Percentiles rank a stretch among this genome's conserved stretches.
Conservation (phyloP, 306 rosid genomes). For the Rosa multiflora region DNA sequence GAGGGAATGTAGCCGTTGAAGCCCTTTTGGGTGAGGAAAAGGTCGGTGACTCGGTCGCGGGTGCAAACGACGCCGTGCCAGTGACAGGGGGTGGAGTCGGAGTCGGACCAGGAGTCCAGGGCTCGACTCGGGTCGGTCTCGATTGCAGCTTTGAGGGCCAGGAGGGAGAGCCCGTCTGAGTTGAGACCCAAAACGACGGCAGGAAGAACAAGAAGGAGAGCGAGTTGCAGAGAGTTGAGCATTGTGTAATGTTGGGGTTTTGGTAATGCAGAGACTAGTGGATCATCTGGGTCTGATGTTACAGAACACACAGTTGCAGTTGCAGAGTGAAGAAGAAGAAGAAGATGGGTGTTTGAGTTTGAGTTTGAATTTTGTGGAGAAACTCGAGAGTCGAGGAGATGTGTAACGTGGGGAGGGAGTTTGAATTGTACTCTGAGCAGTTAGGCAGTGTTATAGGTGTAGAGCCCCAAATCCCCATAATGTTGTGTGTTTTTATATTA, state of each 20-base stretch:
- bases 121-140: slow-evolving; percentile 52
- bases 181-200: slow-evolving; percentile 36
- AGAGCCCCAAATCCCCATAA: background rate
- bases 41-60: slow-evolving; percentile 54
- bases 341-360: background rate
- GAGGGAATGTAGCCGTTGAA: slow-evolving; percentile 76
- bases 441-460: background rate
- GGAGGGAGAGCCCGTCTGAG: slow-evolving; percentile 79
- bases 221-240: slow-evolving; percentile 8
- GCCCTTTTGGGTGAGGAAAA: slow-evolving; percentile 47
- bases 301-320: background rate
- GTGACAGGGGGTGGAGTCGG: slow-evolving; percentile 65
- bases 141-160: slow-evolving; percentile 78
- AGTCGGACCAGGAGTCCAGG: slow-evolving; percentile 61
- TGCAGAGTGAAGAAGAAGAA: slow-evolving; percentile 20
- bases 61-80: slow-evolving; percentile 69
- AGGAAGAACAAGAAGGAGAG: background rate
- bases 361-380: slow-evolving; percentile 29
- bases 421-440: slow-evolving; percentile 40
- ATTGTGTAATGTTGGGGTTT: slow-evolving; percentile 10
- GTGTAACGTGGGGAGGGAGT: slow-evolving; percentile 22
- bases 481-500: background rate
- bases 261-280: background rate
- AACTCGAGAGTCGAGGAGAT: slow-evolving; percentile 53
- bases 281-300: slow-evolving; percentile 13